Evolutionary conservation across 441 rosid genomes (phyloP).

Genomic region (Syzygium syzygioides): DNA sequence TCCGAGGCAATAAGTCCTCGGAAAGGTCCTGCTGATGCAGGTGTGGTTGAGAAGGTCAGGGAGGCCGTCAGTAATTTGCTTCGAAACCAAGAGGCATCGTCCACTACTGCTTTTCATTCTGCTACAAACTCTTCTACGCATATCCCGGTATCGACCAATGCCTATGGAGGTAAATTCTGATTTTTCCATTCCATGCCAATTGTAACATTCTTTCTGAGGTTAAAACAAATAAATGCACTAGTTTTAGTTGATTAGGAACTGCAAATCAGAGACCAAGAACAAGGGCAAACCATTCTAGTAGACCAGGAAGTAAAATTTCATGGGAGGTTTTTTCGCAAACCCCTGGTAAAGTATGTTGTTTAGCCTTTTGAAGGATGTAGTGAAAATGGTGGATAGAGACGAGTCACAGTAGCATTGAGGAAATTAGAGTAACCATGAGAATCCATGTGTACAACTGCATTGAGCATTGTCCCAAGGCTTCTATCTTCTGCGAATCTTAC

Average conservation of each 20-base stretch:
- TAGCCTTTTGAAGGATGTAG: background rate
- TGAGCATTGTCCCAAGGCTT: background rate
- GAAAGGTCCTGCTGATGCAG: conserved; percentile 28
- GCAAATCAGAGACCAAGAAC: background rate
- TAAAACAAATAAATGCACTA: background rate
- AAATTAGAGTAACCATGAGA: background rate
- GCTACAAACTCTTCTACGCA: conserved; percentile 21
- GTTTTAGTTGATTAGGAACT: background rate
- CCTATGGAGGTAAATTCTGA: conserved; percentile 36
- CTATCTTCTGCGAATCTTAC: background rate
- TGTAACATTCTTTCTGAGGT: background rate
- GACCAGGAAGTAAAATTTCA: background rate
- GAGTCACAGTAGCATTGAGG: background rate
- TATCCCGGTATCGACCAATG: conserved; percentile 33
- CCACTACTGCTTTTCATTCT: conserved; percentile 15
- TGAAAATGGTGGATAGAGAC: background rate
- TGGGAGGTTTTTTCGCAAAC: background rate
- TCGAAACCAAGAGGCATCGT: conserved; percentile 19
- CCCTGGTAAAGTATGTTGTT: background rate
- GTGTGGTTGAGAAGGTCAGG: conserved; percentile 42
- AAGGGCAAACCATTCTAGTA: background rate
- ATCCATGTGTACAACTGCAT: background rate
- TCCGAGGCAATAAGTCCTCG: conserved; percentile 65
- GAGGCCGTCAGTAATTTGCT: conserved; percentile 51
- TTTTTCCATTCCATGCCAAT: background rate